Conservation (phyloP, 2,329 filamentous ascomycete genomes). For the Cladosporium cucumerinum region DNA sequence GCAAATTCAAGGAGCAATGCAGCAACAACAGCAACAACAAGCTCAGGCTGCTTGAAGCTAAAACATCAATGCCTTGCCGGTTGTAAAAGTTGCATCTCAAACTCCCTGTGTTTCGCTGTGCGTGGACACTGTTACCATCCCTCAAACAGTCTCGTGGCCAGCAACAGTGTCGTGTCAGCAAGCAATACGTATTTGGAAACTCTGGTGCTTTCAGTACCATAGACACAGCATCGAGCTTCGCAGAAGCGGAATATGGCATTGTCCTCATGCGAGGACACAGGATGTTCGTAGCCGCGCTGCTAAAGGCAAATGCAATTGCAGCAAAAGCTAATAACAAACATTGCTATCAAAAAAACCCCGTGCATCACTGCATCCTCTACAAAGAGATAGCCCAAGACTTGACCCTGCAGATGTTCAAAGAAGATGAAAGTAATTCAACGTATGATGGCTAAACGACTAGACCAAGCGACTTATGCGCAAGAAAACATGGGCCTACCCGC, state of each 20-base stretch:
- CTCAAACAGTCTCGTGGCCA: background rate
- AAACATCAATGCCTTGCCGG: background rate
- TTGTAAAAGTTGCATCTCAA: background rate
- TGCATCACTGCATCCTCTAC: background rate
- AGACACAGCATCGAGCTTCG: background rate
- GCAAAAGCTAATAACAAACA: background rate
- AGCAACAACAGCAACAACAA: slow-evolving; percentile 27
- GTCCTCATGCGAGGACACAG: background rate
- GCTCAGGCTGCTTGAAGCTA: background rate
- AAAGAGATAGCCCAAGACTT: background rate
- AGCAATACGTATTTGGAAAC: background rate
- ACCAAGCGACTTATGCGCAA: background rate
- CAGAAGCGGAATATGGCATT: background rate
- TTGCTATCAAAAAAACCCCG: background rate
- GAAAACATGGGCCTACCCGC: background rate
- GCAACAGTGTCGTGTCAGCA: background rate
- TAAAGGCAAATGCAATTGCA: background rate
- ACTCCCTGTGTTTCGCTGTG: background rate
- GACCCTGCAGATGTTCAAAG: background rate
- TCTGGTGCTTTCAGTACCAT: background rate
- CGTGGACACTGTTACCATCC: background rate
- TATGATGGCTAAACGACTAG: background rate
- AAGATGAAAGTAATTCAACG: background rate
- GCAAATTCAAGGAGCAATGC: slow-evolving; percentile 42
- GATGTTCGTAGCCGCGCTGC: background rate